A percentile compares a stretch with the other conserved stretches of the same genome.
Conservation (phyloP, 768 basidiomycete species). For the Pleurotus citrinopileatus region DNA sequence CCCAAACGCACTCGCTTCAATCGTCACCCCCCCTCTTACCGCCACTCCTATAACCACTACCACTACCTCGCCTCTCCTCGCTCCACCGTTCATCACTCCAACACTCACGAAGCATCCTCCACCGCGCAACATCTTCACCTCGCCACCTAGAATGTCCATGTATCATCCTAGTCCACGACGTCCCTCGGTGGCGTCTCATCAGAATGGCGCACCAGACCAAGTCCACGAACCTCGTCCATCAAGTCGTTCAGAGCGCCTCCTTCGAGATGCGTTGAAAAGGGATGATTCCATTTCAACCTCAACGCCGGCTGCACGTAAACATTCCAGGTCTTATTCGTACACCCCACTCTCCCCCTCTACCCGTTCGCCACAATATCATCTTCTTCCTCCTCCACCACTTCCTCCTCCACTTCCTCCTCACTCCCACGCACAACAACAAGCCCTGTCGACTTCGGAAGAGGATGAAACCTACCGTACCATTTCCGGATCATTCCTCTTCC, state of each 20-base stretch:
- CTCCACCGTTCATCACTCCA: not conserved
- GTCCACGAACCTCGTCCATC: conserved; percentile 1
- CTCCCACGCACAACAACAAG: not conserved
- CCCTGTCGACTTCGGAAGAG: not conserved
- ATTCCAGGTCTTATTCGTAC: not conserved
- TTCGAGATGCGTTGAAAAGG: conserved; percentile 52
- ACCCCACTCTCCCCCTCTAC: conserved; percentile 3
- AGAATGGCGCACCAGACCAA: not conserved
- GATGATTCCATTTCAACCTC: conserved; percentile 36
- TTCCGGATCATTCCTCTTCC: conserved; percentile 29
- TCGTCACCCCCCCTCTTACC: not conserved
- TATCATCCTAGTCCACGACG: not conserved
- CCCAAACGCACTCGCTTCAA: not conserved
- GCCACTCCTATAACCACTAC: not conserved
- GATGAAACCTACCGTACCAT: conserved; percentile 2
- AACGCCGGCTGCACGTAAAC: conserved; percentile 11
- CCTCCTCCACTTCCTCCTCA: conserved; percentile 9
- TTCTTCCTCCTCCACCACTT: conserved; percentile 20
- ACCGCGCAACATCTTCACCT: not conserved
- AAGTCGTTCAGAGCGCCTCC: conserved; percentile 37
- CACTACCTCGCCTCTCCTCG: not conserved
- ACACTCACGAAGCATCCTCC: not conserved
- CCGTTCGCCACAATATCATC: conserved; percentile 28
- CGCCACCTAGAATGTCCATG: not conserved
- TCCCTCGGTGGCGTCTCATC: not conserved